Conservation (phyloP, 2,329 filamentous ascomycete genomes). For the Daldinia sp. region DNA sequence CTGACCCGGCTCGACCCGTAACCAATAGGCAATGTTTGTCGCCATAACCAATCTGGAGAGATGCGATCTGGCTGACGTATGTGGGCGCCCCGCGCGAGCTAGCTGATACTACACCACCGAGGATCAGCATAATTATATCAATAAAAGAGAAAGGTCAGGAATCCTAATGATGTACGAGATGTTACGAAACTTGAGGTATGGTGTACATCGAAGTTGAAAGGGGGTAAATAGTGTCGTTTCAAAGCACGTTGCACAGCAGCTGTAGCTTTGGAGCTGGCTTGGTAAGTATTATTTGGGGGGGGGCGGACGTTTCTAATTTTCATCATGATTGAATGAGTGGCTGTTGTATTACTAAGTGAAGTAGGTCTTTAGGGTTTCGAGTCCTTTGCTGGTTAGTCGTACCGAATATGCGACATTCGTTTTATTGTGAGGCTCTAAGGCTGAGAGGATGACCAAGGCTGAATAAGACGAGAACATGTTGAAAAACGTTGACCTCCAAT, state of each 20-base stretch:
- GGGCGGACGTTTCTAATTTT: not conserved
- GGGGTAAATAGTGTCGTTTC: slow-evolving; percentile 22
- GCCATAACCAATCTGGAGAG: slow-evolving; percentile 14
- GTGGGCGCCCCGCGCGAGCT: slow-evolving; percentile 17
- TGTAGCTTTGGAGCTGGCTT: slow-evolving; percentile 12
- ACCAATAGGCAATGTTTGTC: slow-evolving; percentile 24
- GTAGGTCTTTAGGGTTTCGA: not conserved
- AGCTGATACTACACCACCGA: slow-evolving; percentile 19
- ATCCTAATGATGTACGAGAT: slow-evolving; percentile 34
- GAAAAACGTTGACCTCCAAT: slow-evolving; percentile 14
- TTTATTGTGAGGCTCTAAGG: slow-evolving; percentile 27
- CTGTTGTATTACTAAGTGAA: not conserved
- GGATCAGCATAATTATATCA: slow-evolving; percentile 28
- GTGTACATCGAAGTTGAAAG: slow-evolving; percentile 17
- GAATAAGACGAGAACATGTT: not conserved
- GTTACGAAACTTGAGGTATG: slow-evolving; percentile 20
- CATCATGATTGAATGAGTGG: not conserved
- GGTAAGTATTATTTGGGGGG: not conserved
- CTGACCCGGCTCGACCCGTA: slow-evolving; percentile 28
- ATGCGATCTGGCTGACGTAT: slow-evolving; percentile 30
- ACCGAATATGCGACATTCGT: not conserved
- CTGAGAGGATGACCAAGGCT: slow-evolving; percentile 15
- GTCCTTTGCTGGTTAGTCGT: not conserved
- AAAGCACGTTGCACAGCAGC: slow-evolving; percentile 25
- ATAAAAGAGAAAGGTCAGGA: slow-evolving; percentile 18